phyloP scores from a whole-genome alignment of 2,329 filamentous ascomycete species.

The Amauroascus verrucosus region DNA sequence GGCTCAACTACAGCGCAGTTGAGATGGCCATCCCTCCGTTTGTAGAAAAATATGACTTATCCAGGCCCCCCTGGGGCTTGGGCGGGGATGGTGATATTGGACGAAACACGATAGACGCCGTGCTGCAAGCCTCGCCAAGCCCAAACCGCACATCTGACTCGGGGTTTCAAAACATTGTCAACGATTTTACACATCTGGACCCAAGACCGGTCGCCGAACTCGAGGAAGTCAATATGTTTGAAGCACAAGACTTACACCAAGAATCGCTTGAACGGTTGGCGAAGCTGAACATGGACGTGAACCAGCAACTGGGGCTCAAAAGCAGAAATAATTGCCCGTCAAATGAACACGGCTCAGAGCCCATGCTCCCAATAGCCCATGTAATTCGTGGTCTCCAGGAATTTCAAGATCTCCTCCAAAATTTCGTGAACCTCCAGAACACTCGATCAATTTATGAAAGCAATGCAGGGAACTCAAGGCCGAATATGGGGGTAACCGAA shows the following conservation, averaged over 20 bases:
- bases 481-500: conserved; percentile 1
- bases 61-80: neutral
- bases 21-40: neutral
- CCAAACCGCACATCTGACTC: neutral
- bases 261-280: conserved; percentile 4
- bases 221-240: neutral
- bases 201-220: neutral
- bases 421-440: conserved; percentile 5
- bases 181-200: neutral
- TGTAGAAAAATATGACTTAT: neutral
- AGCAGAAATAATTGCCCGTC: neutral
- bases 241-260: neutral
- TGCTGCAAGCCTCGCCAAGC: neutral
- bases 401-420: conserved; percentile 8
- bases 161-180: conserved; percentile 1
- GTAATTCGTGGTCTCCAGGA: conserved; percentile 7
- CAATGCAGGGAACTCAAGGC: neutral
- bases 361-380: conserved; percentile 1
- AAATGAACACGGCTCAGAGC: neutral
- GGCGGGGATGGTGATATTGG: neutral
- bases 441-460: neutral
- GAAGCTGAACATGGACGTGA: conserved; percentile 2
- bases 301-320: neutral
- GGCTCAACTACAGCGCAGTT: conserved; percentile 7
- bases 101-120: neutral